Percentiles rank a stretch among this genome's conserved stretches.
These are phyloP conservation scores for Leucoagaricus sp. DNA, from an alignment of 1,284 basidiomycete species.

Conservation along the genomic window DNA sequence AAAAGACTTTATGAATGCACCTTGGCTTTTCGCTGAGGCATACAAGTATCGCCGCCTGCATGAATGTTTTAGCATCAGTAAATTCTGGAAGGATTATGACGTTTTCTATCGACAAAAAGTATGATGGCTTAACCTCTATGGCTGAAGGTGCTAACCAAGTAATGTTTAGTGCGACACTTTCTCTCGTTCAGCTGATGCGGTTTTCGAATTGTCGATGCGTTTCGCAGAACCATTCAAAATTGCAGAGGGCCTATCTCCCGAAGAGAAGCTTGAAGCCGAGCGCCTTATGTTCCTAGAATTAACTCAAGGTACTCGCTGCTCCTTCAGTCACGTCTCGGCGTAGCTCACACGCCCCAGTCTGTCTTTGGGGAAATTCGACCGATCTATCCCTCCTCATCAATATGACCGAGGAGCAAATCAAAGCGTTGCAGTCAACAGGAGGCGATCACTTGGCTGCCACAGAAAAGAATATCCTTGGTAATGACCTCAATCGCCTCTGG, in stretches of 20 bases:
- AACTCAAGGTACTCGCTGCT: conserved; percentile 65
- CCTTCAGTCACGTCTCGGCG: conserved; percentile 5
- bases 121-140: too few species aligned
- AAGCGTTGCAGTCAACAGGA: conserved; percentile 95
- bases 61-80: conserved; percentile 94
- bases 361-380: conserved; percentile 96
- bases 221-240: conserved; percentile 87
- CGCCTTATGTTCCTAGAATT: conserved; percentile 93
- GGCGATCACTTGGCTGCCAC: conserved; percentile 94
- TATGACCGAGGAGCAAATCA: conserved; percentile 99
- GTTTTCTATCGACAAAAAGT: conserved; percentile 92
- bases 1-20: conserved; percentile 96
- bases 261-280: conserved; percentile 74
- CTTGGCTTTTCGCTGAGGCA: conserved; percentile 95
- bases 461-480: conserved; percentile 94
- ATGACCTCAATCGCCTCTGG: conserved; percentile 83
- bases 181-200: conserved; percentile 88
- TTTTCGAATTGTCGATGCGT: conserved; percentile 93
- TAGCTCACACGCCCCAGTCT: conserved; percentile 53
- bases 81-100: conserved; percentile 89
- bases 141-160: conserved; percentile 19
- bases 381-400: conserved; percentile 96
- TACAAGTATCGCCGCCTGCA: conserved; percentile 97
- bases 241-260: conserved; percentile 52
- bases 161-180: conserved; percentile 90